A percentile compares a stretch with the other conserved stretches of the same genome.
Conservation (phyloP, 2,329 filamentous ascomycete species). For the Colletotrichum sp. region DNA sequence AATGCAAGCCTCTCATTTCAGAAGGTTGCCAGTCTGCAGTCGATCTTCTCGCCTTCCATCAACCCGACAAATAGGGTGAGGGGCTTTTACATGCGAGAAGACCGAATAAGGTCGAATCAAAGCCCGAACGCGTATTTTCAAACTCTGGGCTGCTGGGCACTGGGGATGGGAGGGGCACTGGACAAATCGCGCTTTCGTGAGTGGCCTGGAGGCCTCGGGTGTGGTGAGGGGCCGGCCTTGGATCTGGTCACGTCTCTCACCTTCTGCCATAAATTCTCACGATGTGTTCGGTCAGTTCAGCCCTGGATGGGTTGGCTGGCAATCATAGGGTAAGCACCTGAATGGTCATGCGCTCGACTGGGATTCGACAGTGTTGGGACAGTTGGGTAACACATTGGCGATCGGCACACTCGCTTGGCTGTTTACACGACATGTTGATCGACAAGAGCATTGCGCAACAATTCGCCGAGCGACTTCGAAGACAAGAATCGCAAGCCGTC, state of each 20-base stretch:
- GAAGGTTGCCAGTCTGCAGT: neutral
- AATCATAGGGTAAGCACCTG: neutral
- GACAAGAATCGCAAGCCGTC: neutral
- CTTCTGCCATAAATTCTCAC: neutral
- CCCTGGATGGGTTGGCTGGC: neutral
- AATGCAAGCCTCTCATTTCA: neutral
- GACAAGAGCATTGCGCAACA: neutral
- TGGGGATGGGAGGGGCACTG: neutral
- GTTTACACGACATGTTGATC: neutral
- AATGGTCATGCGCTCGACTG: neutral
- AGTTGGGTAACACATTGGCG: neutral
- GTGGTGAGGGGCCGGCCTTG: neutral
- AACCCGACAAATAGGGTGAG: neutral
- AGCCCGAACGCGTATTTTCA: neutral
- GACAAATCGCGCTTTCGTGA: neutral
- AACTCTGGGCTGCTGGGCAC: constrained; percentile 3
- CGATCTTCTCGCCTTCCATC: neutral
- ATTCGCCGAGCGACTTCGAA: neutral
- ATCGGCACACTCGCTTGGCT: neutral
- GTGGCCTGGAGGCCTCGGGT: neutral
- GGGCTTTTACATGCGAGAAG: neutral
- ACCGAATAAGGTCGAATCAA: neutral
- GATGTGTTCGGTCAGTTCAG: neutral
- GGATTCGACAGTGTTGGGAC: neutral
- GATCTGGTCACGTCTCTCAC: neutral